Evolutionary conservation across 108 stramenopile species (phyloP), one percentile per base, ranked within the genome.

Genomic region (Fistulifera pelliculosa): DNA sequence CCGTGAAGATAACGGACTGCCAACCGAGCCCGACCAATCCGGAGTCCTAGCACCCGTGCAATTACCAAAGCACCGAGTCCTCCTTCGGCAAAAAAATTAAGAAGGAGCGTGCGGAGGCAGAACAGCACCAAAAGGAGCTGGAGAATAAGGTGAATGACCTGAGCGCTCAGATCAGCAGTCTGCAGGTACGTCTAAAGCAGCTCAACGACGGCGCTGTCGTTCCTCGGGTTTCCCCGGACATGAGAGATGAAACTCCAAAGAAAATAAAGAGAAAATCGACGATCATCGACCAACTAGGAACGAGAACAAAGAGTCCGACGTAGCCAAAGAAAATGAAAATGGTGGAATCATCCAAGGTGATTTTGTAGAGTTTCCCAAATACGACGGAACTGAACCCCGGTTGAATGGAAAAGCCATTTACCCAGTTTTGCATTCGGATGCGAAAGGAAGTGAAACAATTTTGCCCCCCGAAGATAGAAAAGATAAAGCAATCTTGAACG

Each of bases 341-440:
- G 90, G 84, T 38, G 82, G 80, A 40, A 47, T 74, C 0, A 85
- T 80, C 10, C 81, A 75, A 39, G 86, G 84, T 4, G 58, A 65
- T 35, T 72, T 86, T 47, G 68, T 77, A 12, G 74, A 72, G 19
- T 88, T 88, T 61, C 86, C 86, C 17, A 75, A 75, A n/a, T 88
- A 88, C 51, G 76, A 88, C 65, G 84, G 81, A 16, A 60, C 44
- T 10, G 85, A 79, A 64, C 66, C 68, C 90, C 90, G 0, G 64
- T 61, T 24, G 81, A 83, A 49, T 62, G 68, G 51, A 85, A 80
- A 88, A 84, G 50, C 80, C 90, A 18, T 92, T 92, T 62, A 83
- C 90, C 21, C 71, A 80, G 3, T 92, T 86, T 61, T 92, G 90
- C 52, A 71, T 66, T 11, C 35, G 52, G 12, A 81, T 67, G 1